These are phyloP conservation scores for Phytophthora nicotianae DNA, from an alignment of 352 stramenopile species.

Conservation along the genomic window DNA sequence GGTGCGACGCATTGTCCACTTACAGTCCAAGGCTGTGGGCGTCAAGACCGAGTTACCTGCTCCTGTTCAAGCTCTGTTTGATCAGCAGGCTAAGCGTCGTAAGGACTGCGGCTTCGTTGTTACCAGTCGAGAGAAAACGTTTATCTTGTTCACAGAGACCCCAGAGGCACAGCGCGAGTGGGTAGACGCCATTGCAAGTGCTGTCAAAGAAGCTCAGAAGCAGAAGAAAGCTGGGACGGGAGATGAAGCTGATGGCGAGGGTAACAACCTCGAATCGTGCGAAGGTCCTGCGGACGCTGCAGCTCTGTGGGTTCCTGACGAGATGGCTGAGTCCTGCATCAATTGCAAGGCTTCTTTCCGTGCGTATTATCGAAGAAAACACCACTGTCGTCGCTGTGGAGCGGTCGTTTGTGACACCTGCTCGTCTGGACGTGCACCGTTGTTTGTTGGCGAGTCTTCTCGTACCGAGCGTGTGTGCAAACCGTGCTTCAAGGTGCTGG, in stretches of 20 bases:
- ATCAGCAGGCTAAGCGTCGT: slow-evolving; percentile 40
- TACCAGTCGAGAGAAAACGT: slow-evolving; percentile 83
- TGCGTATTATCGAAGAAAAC: slow-evolving; percentile 71
- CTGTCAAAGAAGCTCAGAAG: slow-evolving; percentile 60
- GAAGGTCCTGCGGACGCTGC: slow-evolving; percentile 66
- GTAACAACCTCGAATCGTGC: slow-evolving; percentile 27
- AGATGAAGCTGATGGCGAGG: slow-evolving; percentile 32
- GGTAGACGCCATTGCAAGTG: slow-evolving; percentile 57
- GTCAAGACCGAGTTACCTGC: slow-evolving; percentile 63
- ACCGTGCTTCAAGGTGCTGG: slow-evolving; percentile 69
- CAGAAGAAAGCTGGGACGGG: slow-evolving; percentile 16
- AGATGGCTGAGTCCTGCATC: slow-evolving; percentile 62
- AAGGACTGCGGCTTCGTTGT: slow-evolving; percentile 78
- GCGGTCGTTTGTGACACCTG: slow-evolving; percentile 81
- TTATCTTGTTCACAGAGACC: slow-evolving; percentile 72
- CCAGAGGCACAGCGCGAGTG: slow-evolving; percentile 55
- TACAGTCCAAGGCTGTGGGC: slow-evolving; percentile 74
- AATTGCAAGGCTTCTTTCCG: slow-evolving; percentile 74
- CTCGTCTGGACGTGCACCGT: slow-evolving; percentile 62
- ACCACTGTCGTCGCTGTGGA: slow-evolving; percentile 84
- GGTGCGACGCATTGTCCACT: slow-evolving; percentile 69
- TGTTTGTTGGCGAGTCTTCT: slow-evolving; percentile 74
- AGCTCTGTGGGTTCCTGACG: slow-evolving; percentile 80
- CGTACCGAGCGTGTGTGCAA: slow-evolving; percentile 75
- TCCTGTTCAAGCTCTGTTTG: slow-evolving; percentile 56